Evolutionary conservation across 306 rosid genomes (phyloP), one percentile per base, ranked within the genome.

Genomic region (Astragalus membranaceus): DNA sequence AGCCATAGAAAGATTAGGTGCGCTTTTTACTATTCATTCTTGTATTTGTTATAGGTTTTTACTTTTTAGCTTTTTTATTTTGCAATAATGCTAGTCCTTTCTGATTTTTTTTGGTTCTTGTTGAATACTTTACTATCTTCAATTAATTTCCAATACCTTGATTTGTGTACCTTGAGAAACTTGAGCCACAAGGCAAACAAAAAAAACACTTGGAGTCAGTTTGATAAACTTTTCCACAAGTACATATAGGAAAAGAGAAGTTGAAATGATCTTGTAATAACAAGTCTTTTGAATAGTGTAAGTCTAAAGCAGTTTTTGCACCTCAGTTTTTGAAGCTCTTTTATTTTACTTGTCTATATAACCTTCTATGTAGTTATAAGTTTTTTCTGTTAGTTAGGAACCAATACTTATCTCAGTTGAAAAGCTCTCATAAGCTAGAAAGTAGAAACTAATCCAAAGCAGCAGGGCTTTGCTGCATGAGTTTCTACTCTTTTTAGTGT

Each of bases 1-100:
- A 15, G 99, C 99, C 39, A 51, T 91, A 8, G 88, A 91, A 69
- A 89, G 99, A 91, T 91, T 92, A 64, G 99, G 99, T 91, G 83
- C 0, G 83, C 78, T 64, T 60, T 26, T 15, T 56, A 36, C 30
- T 42, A 32, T 65, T 33, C 20, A 54, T 61, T 66, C 5, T 13
- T 75, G n/a, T 62, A 36, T 65, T 67, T 60, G 7, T 4, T 20
- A 26, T 66, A 32, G 52, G 50, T 36, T 20, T 10, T 39, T 72
- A 47, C 43, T 36, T 20, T 10, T 39, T 72, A 47, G 39, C 64
- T 37, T 64, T 55, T 23, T 51, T 35, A 29, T 64, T 74, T 74
- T 9, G 10, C 41, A n/a, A 11, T 41, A 52, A 5, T 43, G 20
- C 42, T 37, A 26, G 42, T 58, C 11, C 7, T 15, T 44, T 59